Evolutionary conservation across 1,139 yeast species (phyloP), one percentile per base, ranked within the genome.

Genomic region (Chernovozyma sophiae-reginae): DNA sequence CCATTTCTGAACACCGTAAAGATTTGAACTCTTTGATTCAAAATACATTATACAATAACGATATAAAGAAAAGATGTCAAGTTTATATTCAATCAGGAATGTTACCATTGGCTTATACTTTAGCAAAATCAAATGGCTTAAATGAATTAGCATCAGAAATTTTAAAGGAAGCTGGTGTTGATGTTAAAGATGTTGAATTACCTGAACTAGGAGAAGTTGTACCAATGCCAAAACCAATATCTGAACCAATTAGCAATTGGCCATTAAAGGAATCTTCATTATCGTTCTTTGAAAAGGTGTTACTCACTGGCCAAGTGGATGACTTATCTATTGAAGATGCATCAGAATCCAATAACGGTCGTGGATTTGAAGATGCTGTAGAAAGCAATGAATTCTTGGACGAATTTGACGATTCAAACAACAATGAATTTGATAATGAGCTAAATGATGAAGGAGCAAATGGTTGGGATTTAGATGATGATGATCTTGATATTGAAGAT

Each of bases 91-190:
- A 83, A 49, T 79, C 85, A 40, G 97, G 97, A 20, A 73, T 90
- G 65, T 65, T 76, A 39, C 92, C 98, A 7, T 75, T 94, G 52
- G 98, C 98, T 1, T 94, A 89, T 58, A 86, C 97, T 20, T 75
- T 90, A 45, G 97, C 98, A 20, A 86, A 86, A 60, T 72, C 94
- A 25, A 85, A 83, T 49, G 97, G 96, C 4, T 74, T 89, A 46
- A 76, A 72, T 30, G 90, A 80, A 30, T 67, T 82, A 41, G 96
- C 96, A 22, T 73, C 76, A 32, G 73, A 78, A 34, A 83, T 86
- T 39, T 68, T 90, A 47, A 75, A 74, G 33, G 81, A 84, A 47
- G 78, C 90, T 22, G 86, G 80, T 8, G 71, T 86, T 26, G 69
- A 72, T 25, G 87, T 77, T 47, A 68, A 68, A 36, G 86, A 84